Percentiles rank a stretch among this genome's conserved stretches.
phyloP scores from a whole-genome alignment of 2,329 filamentous ascomycete genomes.

The Venturia pyrina region DNA sequence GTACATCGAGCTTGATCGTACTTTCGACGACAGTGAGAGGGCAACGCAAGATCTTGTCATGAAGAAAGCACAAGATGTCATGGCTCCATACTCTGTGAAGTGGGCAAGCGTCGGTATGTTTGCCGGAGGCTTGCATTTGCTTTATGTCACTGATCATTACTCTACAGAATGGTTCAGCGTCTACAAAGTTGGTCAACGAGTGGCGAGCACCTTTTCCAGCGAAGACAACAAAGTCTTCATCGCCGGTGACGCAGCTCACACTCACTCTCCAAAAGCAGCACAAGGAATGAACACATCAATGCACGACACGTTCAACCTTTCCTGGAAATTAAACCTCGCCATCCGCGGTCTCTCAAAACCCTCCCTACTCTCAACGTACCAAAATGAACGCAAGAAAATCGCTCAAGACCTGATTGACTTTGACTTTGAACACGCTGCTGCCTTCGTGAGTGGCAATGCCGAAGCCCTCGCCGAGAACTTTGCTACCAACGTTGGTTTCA shows the following conservation, averaged over 20 bases:
- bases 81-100: conserved; percentile 31
- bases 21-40: conserved; percentile 19
- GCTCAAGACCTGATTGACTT: conserved; percentile 35
- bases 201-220: conserved; percentile 36
- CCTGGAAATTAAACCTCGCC: conserved; percentile 35
- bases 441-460: conserved; percentile 51
- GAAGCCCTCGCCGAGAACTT: conserved; percentile 59
- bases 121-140: neutral
- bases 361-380: conserved; percentile 28
- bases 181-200: conserved; percentile 41
- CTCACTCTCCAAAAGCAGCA: conserved; percentile 32
- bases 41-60: conserved; percentile 59
- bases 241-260: conserved; percentile 36
- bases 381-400: conserved; percentile 32
- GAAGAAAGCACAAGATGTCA: conserved; percentile 40
- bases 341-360: conserved; percentile 30
- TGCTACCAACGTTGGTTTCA: conserved; percentile 60
- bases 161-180: conserved; percentile 41
- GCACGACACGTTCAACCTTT: conserved; percentile 35
- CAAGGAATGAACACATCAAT: conserved; percentile 37
- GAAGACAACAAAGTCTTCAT: conserved; percentile 35
- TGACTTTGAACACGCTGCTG: conserved; percentile 39
- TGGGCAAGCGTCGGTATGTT: conserved; percentile 30
- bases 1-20: conserved; percentile 36
- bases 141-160: neutral